phyloP scores from a whole-genome alignment of 1,139 yeast species.

The Yamadazyma sp. region DNA sequence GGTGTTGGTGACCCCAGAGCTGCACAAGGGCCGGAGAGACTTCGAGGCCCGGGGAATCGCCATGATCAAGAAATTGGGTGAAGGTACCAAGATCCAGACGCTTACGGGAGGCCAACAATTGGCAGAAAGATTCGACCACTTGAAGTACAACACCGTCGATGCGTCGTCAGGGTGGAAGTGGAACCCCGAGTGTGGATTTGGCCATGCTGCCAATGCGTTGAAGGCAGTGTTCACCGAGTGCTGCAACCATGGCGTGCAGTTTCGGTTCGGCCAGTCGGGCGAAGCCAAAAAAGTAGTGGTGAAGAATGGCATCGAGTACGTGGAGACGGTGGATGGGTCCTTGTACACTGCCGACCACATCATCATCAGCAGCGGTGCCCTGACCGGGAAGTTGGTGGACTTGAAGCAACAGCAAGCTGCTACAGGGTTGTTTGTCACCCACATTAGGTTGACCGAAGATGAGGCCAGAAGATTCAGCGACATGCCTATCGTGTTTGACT shows the following conservation, averaged over 20 bases:
- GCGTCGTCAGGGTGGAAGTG: slow-evolving; percentile 13
- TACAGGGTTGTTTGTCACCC: slow-evolving; percentile 38
- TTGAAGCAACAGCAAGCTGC: slow-evolving; percentile 32
- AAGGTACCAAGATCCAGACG: slow-evolving; percentile 24
- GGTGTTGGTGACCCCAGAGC: slow-evolving; percentile 19
- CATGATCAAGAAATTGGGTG: slow-evolving; percentile 28
- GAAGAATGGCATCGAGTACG: slow-evolving; percentile 13
- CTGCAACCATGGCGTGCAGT: slow-evolving; percentile 21
- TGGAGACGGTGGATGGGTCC: slow-evolving; percentile 21
- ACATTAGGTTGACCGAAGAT: slow-evolving; percentile 24
- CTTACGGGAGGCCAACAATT: slow-evolving; percentile 26
- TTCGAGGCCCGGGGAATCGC: slow-evolving; percentile 33
- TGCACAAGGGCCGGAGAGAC: slow-evolving; percentile 23
- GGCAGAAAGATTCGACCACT: slow-evolving; percentile 22
- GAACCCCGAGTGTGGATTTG: slow-evolving; percentile 30
- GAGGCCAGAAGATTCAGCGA: slow-evolving; percentile 26
- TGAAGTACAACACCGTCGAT: slow-evolving; percentile 22
- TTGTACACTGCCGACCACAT: slow-evolving; percentile 27
- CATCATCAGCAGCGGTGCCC: slow-evolving; percentile 31
- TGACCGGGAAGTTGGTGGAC: slow-evolving; percentile 27
- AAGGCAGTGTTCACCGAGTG: slow-evolving; percentile 22
- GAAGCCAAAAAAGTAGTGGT: slow-evolving; percentile 11
- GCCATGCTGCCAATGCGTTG: slow-evolving; percentile 30
- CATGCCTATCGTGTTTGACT: slow-evolving; percentile 32
- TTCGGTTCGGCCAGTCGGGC: slow-evolving; percentile 25